Percentiles rank a stretch among this genome's conserved stretches.
Conservation (phyloP, 768 basidiomycete species). For the Infundibulicybe gibba region DNA sequence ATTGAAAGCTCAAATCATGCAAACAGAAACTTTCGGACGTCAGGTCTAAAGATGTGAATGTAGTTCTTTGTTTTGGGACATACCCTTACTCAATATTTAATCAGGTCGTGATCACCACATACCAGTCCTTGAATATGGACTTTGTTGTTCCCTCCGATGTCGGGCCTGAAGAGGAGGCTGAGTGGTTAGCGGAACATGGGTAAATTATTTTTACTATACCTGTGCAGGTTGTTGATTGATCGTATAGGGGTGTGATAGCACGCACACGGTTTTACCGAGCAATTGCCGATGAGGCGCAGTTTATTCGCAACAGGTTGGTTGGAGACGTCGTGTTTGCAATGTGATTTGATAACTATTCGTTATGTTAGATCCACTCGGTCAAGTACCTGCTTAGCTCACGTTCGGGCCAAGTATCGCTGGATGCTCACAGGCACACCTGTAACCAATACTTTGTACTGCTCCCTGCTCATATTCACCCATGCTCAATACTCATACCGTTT, state of each 20-base stretch:
- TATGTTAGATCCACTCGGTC: conserved; percentile 45
- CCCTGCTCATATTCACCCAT: background rate
- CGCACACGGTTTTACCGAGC: conserved; percentile 64
- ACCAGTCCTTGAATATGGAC: conserved; percentile 65
- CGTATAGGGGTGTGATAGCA: conserved; percentile 53
- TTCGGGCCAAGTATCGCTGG: conserved; percentile 71
- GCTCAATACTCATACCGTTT: conserved; percentile 1
- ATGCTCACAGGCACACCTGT: conserved; percentile 76
- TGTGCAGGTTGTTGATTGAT: background rate
- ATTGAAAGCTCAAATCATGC: background rate
- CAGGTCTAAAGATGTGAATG: conserved; percentile 47
- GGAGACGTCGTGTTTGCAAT: background rate
- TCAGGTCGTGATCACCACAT: conserved; percentile 74
- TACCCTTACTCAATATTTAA: conserved; percentile 1
- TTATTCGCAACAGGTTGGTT: conserved; percentile 59
- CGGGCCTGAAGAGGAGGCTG: conserved; percentile 39
- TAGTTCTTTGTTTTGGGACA: background rate
- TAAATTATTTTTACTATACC: conserved; percentile 15
- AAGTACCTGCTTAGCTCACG: conserved; percentile 54
- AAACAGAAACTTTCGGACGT: conserved; percentile 40
- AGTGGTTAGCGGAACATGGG: conserved; percentile 51
- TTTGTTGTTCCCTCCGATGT: conserved; percentile 49
- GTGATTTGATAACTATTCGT: background rate
- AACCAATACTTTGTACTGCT: conserved; percentile 59
- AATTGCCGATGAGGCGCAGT: conserved; percentile 78